phyloP scores from a whole-genome alignment of 495 filamentous ascomycete genomes.

The Talaromyces stipitatus region DNA sequence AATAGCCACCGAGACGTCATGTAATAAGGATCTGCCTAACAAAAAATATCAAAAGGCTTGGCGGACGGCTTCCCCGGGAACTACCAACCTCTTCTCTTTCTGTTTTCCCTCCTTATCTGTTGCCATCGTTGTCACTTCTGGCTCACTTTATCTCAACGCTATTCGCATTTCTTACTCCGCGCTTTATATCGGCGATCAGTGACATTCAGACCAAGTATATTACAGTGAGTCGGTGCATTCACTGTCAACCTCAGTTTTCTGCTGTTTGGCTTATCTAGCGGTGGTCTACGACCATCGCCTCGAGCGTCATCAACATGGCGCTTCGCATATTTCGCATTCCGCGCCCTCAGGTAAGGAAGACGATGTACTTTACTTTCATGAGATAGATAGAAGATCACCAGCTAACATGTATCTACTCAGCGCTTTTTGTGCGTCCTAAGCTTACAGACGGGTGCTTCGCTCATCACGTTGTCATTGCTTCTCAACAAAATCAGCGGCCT shows the following conservation, averaged over 20 bases:
- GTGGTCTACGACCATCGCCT: conserved; percentile 9
- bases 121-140: conserved; percentile 4
- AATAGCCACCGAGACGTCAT: conserved; percentile 1
- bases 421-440: conserved; percentile 78
- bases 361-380: neutral
- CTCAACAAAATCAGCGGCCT: conserved; percentile 85
- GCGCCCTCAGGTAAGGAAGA: conserved; percentile 51
- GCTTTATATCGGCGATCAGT: neutral
- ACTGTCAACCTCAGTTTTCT: neutral
- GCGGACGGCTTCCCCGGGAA: conserved; percentile 7
- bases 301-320: conserved; percentile 33
- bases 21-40: neutral
- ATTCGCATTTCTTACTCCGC: neutral
- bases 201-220: neutral
- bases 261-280: neutral
- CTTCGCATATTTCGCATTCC: conserved; percentile 48
- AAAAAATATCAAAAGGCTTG: conserved; percentile 1
- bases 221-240: neutral
- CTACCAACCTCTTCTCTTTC: conserved; percentile 15
- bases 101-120: conserved; percentile 5
- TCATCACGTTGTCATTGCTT: conserved; percentile 69
- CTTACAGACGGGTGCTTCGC: conserved; percentile 74
- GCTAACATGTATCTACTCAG: conserved; percentile 26
- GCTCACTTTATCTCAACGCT: neutral
- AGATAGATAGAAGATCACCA: neutral